Percentiles rank a stretch among this genome's conserved stretches.
phyloP scores from a whole-genome alignment of 768 basidiomycete genomes.

The Chalciporus pseudorubinellus region DNA sequence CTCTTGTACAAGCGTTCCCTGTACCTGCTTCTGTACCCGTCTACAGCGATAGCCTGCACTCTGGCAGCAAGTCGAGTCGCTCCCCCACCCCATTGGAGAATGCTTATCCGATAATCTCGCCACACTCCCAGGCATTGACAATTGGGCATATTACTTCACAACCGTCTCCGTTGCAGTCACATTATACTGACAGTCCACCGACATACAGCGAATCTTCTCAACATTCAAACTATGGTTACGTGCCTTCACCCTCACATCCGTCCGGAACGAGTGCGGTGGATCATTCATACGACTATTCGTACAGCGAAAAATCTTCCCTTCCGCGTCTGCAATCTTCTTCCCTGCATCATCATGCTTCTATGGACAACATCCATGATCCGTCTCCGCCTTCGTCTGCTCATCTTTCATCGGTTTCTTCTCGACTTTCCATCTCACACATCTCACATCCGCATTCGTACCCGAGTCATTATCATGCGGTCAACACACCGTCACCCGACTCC shows the following conservation, averaged over 20 bases:
- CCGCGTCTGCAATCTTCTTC: slow-evolving; percentile 32
- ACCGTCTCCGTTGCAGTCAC: slow-evolving; percentile 29
- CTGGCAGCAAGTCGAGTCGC: slow-evolving; percentile 38
- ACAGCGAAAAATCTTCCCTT: slow-evolving; percentile 29
- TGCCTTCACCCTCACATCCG: slow-evolving; percentile 24
- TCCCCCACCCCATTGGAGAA: slow-evolving; percentile 47
- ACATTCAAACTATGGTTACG: slow-evolving; percentile 30
- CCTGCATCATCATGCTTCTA: slow-evolving; percentile 27
- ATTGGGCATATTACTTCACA: slow-evolving; percentile 34
- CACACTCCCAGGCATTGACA: slow-evolving; percentile 35
- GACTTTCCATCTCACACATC: slow-evolving; percentile 59
- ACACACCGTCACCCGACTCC: slow-evolving; percentile 51
- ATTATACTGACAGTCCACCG: slow-evolving; percentile 31
- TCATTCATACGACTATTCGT: slow-evolving; percentile 30
- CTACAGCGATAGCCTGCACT: slow-evolving; percentile 28
- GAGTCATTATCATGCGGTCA: slow-evolving; percentile 33
- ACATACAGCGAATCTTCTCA: slow-evolving; percentile 32
- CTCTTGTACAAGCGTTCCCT: slow-evolving; percentile 45
- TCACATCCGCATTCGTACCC: slow-evolving; percentile 52
- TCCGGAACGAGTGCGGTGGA: slow-evolving; percentile 24
- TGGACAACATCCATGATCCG: slow-evolving; percentile 28
- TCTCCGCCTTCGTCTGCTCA: slow-evolving; percentile 32
- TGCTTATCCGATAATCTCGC: slow-evolving; percentile 38
- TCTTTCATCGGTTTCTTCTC: slow-evolving; percentile 42
- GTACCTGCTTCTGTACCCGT: slow-evolving; percentile 14